Evolutionary conservation across 345 rosid genomes (phyloP).

Genomic region (Geranium rotundifolium): DNA sequence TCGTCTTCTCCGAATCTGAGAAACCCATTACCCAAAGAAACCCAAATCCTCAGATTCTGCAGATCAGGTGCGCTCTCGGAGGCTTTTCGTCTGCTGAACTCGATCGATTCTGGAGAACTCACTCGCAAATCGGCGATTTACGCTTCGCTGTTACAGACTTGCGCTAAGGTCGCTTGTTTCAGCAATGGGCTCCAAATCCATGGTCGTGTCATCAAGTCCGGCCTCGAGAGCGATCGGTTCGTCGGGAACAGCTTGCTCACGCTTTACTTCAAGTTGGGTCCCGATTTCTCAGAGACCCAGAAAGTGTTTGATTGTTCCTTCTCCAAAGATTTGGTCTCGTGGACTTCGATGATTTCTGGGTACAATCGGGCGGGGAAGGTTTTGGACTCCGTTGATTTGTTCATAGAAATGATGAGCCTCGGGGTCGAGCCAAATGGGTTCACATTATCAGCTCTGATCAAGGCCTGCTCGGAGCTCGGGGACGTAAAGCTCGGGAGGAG

Average conservation of each 20-base stretch:
- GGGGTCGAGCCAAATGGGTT: conserved; percentile 67
- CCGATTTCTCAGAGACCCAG: conserved; percentile 44
- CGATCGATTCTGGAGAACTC: conserved; percentile 17
- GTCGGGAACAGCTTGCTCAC: conserved; percentile 82
- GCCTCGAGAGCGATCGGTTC: conserved; percentile 58
- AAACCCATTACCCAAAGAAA: conserved; percentile 14
- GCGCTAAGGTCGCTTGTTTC: conserved; percentile 40
- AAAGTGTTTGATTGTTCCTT: conserved; percentile 52
- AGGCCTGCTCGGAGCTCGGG: conserved; percentile 64
- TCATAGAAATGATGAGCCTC: conserved; percentile 48
- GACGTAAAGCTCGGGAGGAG: conserved; percentile 40
- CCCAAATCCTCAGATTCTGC: conserved; percentile 40
- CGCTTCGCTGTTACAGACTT: conserved; percentile 68
- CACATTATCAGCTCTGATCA: conserved; percentile 59
- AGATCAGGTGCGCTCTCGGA: conserved; percentile 36
- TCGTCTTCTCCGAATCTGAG: conserved; percentile 8
- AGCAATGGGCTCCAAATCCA: conserved; percentile 66
- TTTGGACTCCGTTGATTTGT: conserved; percentile 42
- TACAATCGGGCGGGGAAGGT: conserved; percentile 41
- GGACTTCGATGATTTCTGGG: conserved; percentile 82
- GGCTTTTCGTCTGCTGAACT: conserved; percentile 50
- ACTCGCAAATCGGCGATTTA: conserved; percentile 41
- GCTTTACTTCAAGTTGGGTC: conserved; percentile 56
- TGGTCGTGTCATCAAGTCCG: conserved; percentile 60
- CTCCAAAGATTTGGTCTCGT: conserved; percentile 60